Base-by-base conservation (phyloP, 192 early-diverging fungal genomes). In the Mortierella alpina region DNA sequence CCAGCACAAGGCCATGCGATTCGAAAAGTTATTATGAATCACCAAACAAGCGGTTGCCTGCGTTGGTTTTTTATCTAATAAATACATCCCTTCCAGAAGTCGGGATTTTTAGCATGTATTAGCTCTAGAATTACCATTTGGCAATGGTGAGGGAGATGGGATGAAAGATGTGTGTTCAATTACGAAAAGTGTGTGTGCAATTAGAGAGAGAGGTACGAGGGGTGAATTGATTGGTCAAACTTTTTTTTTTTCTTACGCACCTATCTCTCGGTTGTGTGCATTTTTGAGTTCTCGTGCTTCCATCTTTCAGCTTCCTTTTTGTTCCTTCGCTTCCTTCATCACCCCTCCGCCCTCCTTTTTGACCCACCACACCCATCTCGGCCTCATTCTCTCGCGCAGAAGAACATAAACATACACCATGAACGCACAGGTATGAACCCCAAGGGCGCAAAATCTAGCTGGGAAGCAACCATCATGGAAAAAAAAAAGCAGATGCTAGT, bases 401-500 rank as follows among this genome's bases (percentile, higher is more conserved):
- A 39, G 23, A 40, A 20, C 56, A 7, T 31, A 7, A n/a, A 47
- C 46, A 40, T 9, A 12, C 44, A 72, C 47, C 14, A 80, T 80
- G 77, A 80, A 80, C 77, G 53, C 77, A 42, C 77, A 80, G 70
- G 77, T 80, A 66, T 68, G 77, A 63, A 62, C 50, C 40, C 49
- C 52, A 61, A 39, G n/a, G 42, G 39, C 39, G 39, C 41, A 42
- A 6, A 61, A 42, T 46, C 44, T 20, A 39, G 11, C 9, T 17
- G 9, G 11, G 11, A 40, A 4, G 40, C 40, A 18, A 45, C 15
- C 44, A 20, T 63, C 44, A 63, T 63, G 45, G 13, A 13, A 46
- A 10, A 23, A 60, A n/a, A 8, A 49, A 47, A 49, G 39, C 40
- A n/a, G n/a, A n/a, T n/a, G n/a, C n/a, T n/a, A n/a, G n/a, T n/a